Conservation (phyloP, 169 alveolate species). For the Babesia bigemina region DNA sequence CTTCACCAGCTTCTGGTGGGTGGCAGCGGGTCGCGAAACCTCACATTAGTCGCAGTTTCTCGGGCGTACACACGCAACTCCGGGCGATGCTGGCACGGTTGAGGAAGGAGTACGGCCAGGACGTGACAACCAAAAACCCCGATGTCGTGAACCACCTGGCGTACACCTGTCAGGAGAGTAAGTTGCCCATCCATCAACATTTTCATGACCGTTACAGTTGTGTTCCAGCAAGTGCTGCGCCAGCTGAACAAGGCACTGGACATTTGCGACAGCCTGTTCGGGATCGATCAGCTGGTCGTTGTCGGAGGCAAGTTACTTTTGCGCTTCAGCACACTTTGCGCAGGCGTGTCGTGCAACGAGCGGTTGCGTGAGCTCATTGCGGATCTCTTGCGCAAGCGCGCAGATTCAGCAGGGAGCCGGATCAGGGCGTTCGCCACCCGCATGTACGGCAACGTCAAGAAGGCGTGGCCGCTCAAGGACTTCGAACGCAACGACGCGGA, state of each 20-base stretch:
- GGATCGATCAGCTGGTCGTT: constrained; percentile 47
- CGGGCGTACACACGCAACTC: constrained; percentile 65
- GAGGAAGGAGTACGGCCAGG: constrained; percentile 13
- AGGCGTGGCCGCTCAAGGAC: constrained; percentile 14
- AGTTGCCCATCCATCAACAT: background rate
- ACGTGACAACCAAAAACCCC: background rate
- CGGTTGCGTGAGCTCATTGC: constrained; percentile 33
- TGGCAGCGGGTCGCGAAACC: background rate
- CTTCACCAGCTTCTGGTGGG: constrained; percentile 60
- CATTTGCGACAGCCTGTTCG: constrained; percentile 47
- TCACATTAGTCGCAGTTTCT: constrained; percentile 31
- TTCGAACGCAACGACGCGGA: constrained; percentile 14
- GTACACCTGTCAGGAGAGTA: constrained; percentile 45
- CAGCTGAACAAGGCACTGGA: constrained; percentile 58
- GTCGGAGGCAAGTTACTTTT: constrained; percentile 59
- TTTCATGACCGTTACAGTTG: constrained; percentile 10
- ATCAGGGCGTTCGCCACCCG: constrained; percentile 6
- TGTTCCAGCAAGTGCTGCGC: constrained; percentile 44
- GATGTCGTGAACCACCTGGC: constrained; percentile 56
- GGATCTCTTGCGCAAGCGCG: constrained; percentile 22
- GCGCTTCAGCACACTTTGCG: background rate
- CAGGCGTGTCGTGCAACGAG: constrained; percentile 63
- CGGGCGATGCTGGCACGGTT: constrained; percentile 2
- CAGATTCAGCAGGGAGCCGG: background rate
- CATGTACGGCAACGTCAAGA: constrained; percentile 19